A percentile compares a stretch with the other conserved stretches of the same genome.
Evolutionary conservation across 2,329 filamentous ascomycete species (phyloP).

Genomic region (Helotiales sp.): DNA sequence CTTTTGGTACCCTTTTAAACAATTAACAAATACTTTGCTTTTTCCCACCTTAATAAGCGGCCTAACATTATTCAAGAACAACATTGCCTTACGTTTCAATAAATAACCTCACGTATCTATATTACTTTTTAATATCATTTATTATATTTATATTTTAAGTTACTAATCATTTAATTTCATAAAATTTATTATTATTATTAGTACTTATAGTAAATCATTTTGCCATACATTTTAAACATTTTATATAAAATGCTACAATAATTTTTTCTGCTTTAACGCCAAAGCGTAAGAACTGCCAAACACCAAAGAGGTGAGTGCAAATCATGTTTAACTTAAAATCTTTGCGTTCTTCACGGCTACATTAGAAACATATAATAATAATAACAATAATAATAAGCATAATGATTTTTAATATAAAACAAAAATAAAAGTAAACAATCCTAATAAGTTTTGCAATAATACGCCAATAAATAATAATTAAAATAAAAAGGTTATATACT

Average conservation of each 20-base stretch:
- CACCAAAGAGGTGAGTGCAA: background rate
- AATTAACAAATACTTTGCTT: background rate
- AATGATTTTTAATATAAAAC: background rate
- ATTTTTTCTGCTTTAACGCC: background rate
- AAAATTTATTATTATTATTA: no score
- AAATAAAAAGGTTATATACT: background rate
- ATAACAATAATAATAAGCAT: background rate
- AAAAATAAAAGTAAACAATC: background rate
- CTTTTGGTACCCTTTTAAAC: background rate
- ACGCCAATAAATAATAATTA: background rate
- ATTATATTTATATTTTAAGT: background rate
- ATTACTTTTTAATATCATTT: background rate
- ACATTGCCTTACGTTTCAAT: background rate
- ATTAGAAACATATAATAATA: slow-evolving; percentile 1
- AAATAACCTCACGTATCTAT: background rate
- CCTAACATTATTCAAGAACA: background rate
- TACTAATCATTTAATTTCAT: no score
- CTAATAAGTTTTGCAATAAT: background rate
- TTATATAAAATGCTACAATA: background rate
- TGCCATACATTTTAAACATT: no score
- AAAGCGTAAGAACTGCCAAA: background rate
- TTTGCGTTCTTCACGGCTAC: background rate
- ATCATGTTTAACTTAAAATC: background rate
- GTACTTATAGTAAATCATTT: no score
- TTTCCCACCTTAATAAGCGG: background rate